A percentile compares a stretch with the other conserved stretches of the same genome.
Evolutionary conservation across 805 yeast species (phyloP).

Genomic region (Kuraishia hungarica): DNA sequence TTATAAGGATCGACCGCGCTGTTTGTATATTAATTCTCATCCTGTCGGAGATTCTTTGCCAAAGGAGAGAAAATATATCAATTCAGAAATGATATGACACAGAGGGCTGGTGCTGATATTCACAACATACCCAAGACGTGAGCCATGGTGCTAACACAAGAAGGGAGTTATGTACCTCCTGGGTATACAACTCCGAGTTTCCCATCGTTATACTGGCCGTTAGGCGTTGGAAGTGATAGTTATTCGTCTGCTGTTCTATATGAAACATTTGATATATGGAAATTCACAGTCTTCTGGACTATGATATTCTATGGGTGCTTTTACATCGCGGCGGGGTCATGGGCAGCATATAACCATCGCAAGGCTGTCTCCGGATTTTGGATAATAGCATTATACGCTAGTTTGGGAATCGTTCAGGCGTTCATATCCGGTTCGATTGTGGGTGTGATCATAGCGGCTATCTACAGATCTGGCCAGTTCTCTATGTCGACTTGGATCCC

Average conservation of each 20-base stretch:
- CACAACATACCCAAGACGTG: not conserved
- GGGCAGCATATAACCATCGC: conserved; percentile 47
- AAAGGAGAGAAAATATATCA: not conserved
- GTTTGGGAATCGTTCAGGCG: conserved; percentile 56
- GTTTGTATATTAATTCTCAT: not conserved
- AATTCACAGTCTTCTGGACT: conserved; percentile 77
- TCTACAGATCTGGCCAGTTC: conserved; percentile 73
- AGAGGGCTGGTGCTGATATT: not conserved
- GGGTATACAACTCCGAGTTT: conserved; percentile 76
- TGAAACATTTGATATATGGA: conserved; percentile 67
- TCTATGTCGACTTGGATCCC: conserved; percentile 97
- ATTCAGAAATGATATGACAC: not conserved
- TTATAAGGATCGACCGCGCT: not conserved
- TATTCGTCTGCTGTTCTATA: conserved; percentile 54
- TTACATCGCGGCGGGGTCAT: conserved; percentile 54
- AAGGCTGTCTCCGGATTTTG: conserved; percentile 27
- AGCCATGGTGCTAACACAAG: not conserved
- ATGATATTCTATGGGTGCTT: conserved; percentile 56
- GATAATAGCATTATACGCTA: conserved; percentile 37
- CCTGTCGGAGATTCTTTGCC: not conserved
- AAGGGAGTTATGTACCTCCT: conserved; percentile 39
- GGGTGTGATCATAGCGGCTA: conserved; percentile 66
- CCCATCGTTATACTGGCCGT: conserved; percentile 77
- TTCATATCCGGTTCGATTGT: conserved; percentile 65
- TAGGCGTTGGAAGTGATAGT: conserved; percentile 18